Evolutionary conservation across 2,329 filamentous ascomycete genomes (phyloP), one percentile per base, ranked within the genome.

Genomic region (Ceratocystis albifundus): DNA sequence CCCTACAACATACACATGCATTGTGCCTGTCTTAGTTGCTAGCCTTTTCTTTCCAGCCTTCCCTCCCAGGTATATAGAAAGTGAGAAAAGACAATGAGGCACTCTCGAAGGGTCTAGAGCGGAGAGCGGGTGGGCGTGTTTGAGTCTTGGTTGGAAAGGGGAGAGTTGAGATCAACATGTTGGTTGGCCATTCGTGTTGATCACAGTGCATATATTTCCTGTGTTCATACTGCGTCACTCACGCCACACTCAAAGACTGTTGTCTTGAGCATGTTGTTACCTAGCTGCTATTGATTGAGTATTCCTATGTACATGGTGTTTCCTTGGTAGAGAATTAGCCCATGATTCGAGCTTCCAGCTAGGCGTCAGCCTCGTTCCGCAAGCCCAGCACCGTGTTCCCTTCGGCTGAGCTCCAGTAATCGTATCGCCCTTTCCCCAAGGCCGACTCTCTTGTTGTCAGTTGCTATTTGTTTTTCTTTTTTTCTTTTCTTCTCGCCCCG

Each of bases 1-100:
- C 36, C 36, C 36, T 41, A 41, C 36, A 41, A 8, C 28, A 15
- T 61, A 22, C 25, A 30, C 28, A 20, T 59, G 55, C n/a, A 20
- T 59, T 41, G 55, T 41, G 36, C 36, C 36, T 41, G 53, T 57
- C 53, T 30, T 30, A 30, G 25, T 57, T 57, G 22, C 53, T 30
- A 57, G 25, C 25, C 53, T 57, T 57, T 22, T n/a, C 22, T 41
- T 50, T 30, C 53, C 53, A 57, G 53, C 53, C 53, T 57, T 57
- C 53, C 25, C 15, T 30, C 5, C 15, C n/a, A 57, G 53, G 17
- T 22, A 32, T 17, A 22, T 28, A 4, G 22, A 57, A 7, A 50
- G 12, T 12, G n/a, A 50, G 46, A 50, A 25, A 50, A 50, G 22
- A 20, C 53, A 2, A 30, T n/a, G 20, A 4, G 50, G 25, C 7